Evolutionary conservation across 192 early-diverging fungal genomes (phyloP).

Genomic region (Backusella mclennaniae): DNA sequence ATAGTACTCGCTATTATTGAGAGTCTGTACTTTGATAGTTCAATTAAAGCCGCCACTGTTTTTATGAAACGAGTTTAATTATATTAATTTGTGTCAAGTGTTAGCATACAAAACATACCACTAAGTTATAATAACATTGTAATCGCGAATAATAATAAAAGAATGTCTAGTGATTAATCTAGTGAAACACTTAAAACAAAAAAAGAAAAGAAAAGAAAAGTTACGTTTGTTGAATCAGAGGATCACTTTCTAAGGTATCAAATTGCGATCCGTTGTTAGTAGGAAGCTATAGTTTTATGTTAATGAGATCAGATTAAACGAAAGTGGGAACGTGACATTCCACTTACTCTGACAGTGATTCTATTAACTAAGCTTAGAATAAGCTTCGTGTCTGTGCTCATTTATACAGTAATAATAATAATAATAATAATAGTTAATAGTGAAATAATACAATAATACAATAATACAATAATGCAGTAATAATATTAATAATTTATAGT

Average conservation of each 20-base stretch:
- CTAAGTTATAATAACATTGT: not conserved
- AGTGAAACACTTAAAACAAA: not conserved
- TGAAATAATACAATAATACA: not conserved
- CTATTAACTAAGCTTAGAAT: conserved; percentile 21
- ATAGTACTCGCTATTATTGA: conserved; percentile 65
- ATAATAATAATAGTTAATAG: not conserved
- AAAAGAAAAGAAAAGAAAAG: not conserved
- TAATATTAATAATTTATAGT: not conserved
- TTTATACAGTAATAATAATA: not conserved
- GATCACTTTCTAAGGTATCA: conserved; percentile 66
- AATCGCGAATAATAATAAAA: not conserved
- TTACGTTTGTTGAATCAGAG: conserved; percentile 64
- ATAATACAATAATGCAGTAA: not conserved
- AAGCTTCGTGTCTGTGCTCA: conserved; percentile 20
- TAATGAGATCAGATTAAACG: not conserved
- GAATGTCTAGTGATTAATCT: not conserved
- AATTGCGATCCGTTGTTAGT: conserved; percentile 63
- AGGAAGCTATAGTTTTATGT: conserved; percentile 53
- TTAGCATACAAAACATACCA: not conserved
- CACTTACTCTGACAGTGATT: conserved; percentile 10
- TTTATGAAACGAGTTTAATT: not conserved
- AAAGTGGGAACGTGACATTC: not conserved
- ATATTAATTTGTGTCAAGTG: not conserved
- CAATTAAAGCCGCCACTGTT: conserved; percentile 65
- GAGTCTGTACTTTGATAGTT: conserved; percentile 75